Conservation (phyloP, 176 grass and related monocot genomes). For the Oropetium thomaeum region DNA sequence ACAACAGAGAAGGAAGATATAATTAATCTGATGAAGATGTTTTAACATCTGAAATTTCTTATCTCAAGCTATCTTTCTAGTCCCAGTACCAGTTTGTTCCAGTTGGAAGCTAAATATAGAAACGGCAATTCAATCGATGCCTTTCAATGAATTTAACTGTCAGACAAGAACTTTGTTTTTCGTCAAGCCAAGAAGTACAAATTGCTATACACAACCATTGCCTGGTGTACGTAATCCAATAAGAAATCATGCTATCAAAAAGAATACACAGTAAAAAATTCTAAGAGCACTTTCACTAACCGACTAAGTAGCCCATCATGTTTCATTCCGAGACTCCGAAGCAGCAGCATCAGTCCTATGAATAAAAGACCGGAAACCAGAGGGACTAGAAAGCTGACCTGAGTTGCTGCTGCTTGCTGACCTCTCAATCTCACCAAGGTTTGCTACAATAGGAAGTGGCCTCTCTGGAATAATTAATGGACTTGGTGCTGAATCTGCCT, state of each 20-base stretch:
- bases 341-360: constrained; percentile 34
- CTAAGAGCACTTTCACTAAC: constrained; percentile 12
- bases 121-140: not conserved
- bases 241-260: constrained; percentile 7
- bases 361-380: constrained; percentile 65
- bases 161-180: constrained; percentile 7
- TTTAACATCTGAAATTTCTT: not conserved
- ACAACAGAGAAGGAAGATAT: not conserved
- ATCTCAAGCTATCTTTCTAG: not conserved
- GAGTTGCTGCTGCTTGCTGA: constrained; percentile 62
- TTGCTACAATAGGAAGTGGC: constrained; percentile 54
- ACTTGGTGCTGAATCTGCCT: constrained; percentile 52
- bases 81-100: not conserved
- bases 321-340: constrained; percentile 48
- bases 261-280: not conserved
- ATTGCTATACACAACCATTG: constrained; percentile 12
- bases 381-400: constrained; percentile 67
- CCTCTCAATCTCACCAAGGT: constrained; percentile 75
- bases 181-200: constrained; percentile 23
- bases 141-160: constrained; percentile 29
- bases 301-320: not conserved
- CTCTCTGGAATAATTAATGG: constrained; percentile 64
- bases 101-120: not conserved
- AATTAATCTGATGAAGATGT: not conserved
- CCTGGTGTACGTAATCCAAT: not conserved